Evolutionary conservation across 164 flowering plant species (phyloP).

Genomic region (Pachysandra terminalis): DNA sequence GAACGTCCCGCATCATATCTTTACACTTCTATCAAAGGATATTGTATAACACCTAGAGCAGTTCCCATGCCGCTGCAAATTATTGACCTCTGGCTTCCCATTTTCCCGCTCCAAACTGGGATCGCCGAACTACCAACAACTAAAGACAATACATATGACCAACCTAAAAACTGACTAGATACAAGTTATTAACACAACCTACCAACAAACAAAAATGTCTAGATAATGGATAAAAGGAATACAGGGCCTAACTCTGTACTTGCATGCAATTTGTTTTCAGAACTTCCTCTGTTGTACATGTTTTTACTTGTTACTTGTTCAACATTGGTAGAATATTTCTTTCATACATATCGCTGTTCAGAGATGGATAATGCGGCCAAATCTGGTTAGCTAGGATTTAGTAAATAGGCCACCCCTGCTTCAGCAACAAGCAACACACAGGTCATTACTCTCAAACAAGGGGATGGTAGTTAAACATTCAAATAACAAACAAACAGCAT

Average conservation of each 20-base stretch:
- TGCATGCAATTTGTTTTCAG: background rate
- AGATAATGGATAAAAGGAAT: background rate
- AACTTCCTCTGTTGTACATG: background rate
- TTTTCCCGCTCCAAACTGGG: background rate
- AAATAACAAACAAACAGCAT: background rate
- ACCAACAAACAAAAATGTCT: background rate
- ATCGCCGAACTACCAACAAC: too few relatives aligned
- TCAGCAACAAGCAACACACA: background rate
- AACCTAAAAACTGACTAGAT: background rate
- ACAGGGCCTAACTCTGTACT: background rate
- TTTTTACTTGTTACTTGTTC: background rate
- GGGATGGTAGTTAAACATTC: background rate
- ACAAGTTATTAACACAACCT: background rate
- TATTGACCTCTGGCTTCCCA: too few relatives aligned
- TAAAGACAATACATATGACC: background rate
- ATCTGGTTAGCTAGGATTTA: constrained; percentile 18
- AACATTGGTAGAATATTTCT: constrained; percentile 32
- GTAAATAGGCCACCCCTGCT: constrained; percentile 23
- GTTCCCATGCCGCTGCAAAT: too few relatives aligned
- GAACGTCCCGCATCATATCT: too few relatives aligned
- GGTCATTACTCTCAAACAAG: background rate
- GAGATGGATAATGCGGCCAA: constrained; percentile 12
- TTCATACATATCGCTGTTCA: constrained; percentile 40
- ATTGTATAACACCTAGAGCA: too few relatives aligned
- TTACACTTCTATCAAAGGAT: too few relatives aligned